Base-by-base conservation (phyloP, 2,329 filamentous ascomycete genomes). In the Fusarium tricinctum region DNA sequence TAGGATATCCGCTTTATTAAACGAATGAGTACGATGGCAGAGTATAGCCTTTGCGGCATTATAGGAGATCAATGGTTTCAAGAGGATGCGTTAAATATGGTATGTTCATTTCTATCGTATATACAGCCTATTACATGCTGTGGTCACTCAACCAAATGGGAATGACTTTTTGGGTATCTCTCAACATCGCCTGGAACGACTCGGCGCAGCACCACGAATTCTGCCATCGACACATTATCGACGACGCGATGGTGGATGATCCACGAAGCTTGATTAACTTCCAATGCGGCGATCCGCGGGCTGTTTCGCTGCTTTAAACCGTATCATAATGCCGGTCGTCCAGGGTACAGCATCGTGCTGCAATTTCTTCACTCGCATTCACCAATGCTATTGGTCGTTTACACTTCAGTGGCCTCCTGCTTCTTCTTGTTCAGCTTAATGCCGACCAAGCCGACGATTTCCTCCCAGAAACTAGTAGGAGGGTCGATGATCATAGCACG, bases 391-490 rank as follows among this genome's bases (percentile, higher is more conserved):
- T 17, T 19, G 26, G 17, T 19, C 19, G 13, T 19, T 23, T 12
- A n/a, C 13, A 26, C 63, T 7, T 68, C 67, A 32, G 51, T 48
- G 17, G 33, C 43, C 6, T 46, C 62, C 42, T 62, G 39, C 14
- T 49, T 59, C 22, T 68, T 56, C 54, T 64, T 70, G 33, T 58
- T 64, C 50, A 56, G 52, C 58, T 63, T 63, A 12, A 69, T 56
- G 7, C 68, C 49, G 39, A 71, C 33, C 43, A 72, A 26, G 5
- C 42, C 63, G 7, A 59, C 17, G 15, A 68, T 68, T 43, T 73
- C 70, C 15, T 55, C 33, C 58, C 65, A 71, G 75, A 85, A 85
- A 1, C 81, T 77, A 39, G 81, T 75, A 0, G 83, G 83, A 4
- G 78, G 77, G 17, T 80, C 78, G 6, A 38, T 4, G 3, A 70